Evolutionary conservation across 1,139 yeast genomes (phyloP).

Genomic region (Pichia sp.): DNA sequence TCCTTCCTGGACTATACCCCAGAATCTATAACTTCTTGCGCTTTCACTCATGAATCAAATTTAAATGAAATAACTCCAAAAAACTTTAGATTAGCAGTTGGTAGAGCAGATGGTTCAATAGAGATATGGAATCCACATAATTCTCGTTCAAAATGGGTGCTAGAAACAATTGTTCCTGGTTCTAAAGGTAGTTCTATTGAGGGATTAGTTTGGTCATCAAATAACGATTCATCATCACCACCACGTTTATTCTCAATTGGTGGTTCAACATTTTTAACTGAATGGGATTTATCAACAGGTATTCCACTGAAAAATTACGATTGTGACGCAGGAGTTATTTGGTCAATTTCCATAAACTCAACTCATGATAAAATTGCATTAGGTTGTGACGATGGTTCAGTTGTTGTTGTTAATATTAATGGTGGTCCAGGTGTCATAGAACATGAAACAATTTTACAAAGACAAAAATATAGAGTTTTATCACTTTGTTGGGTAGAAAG

Average conservation of each 20-base stretch:
- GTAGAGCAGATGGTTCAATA: slow-evolving; percentile 89
- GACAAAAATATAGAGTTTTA: slow-evolving; percentile 80
- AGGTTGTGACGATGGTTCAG: slow-evolving; percentile 95
- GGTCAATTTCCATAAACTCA: slow-evolving; percentile 74
- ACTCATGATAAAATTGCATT: slow-evolving; percentile 65
- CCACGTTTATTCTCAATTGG: slow-evolving; percentile 87
- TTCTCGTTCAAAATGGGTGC: slow-evolving; percentile 47
- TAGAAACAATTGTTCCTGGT: slow-evolving; percentile 62
- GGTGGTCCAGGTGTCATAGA: slow-evolving; percentile 82
- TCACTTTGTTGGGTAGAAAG: slow-evolving; percentile 69
- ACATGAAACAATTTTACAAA: slow-evolving; percentile 67
- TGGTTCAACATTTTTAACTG: slow-evolving; percentile 85
- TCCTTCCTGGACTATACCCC: slow-evolving; percentile 89
- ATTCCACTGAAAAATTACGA: slow-evolving; percentile 71
- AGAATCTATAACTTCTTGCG: slow-evolving; percentile 73
- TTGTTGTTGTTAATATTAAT: slow-evolving; percentile 71
- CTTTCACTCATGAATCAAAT: slow-evolving; percentile 56
- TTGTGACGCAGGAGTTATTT: slow-evolving; percentile 88
- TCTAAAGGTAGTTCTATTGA: slow-evolving; percentile 81
- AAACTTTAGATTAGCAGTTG: slow-evolving; percentile 78
- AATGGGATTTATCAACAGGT: slow-evolving; percentile 81
- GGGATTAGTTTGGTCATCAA: slow-evolving; percentile 76
- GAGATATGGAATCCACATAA: slow-evolving; percentile 86
- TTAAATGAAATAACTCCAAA: slow-evolving; percentile 45
- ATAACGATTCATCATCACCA: slow-evolving; percentile 24